Evolutionary conservation across 441 rosid genomes (phyloP).

Genomic region (Populus tomentosa): DNA sequence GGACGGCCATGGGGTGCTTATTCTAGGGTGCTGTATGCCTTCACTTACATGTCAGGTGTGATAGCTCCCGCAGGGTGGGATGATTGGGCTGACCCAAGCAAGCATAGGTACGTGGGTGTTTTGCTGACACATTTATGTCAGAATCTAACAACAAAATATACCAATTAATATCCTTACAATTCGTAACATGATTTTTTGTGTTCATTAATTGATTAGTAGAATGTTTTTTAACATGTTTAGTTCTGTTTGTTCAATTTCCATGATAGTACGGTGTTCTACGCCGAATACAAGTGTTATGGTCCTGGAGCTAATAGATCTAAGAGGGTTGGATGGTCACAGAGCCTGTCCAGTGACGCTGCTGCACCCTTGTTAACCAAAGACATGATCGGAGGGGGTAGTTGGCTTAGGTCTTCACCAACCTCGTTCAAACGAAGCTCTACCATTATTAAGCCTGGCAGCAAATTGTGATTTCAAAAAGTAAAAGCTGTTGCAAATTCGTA

Average conservation of each 20-base stretch:
- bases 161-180: not conserved
- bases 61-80: conserved; percentile 63
- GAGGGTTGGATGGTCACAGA: conserved; percentile 60
- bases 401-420: conserved; percentile 54
- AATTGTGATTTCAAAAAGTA: not conserved
- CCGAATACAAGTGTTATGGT: conserved; percentile 63
- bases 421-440: conserved; percentile 33
- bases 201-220: not conserved
- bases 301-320: conserved; percentile 48
- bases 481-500: not conserved
- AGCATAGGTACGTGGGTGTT: conserved; percentile 27
- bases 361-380: conserved; percentile 48
- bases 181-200: not conserved
- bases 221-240: not conserved
- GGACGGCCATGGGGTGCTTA: conserved; percentile 84
- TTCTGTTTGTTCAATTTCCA: not conserved
- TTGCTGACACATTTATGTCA: not conserved
- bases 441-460: conserved; percentile 15
- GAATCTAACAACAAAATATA: not conserved
- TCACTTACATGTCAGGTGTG: conserved; percentile 40
- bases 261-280: conserved; percentile 52
- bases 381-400: conserved; percentile 51
- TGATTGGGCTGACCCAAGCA: conserved; percentile 41
- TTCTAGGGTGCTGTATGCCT: conserved; percentile 63
- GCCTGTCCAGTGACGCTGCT: conserved; percentile 38